These are phyloP conservation scores for Buxus sempervirens DNA, from an alignment of 164 flowering plant species.

Conservation along the genomic window DNA sequence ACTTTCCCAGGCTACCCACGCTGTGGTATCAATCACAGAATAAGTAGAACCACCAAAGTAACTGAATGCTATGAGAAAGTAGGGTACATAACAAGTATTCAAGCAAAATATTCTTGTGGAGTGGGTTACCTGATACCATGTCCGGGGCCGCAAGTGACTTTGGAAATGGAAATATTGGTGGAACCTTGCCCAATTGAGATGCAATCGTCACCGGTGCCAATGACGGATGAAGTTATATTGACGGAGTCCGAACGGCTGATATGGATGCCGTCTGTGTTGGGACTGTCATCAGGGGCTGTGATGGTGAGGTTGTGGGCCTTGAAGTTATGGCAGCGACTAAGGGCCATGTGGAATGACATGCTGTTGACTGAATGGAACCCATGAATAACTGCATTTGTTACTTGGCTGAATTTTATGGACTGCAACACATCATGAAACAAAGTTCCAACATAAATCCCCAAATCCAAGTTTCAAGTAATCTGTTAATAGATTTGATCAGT, in stretches of 20 bases:
- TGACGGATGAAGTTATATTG: constrained; percentile 18
- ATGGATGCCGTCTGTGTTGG: constrained; percentile 56
- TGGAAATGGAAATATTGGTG: constrained; percentile 23
- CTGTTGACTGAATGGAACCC: constrained; percentile 33
- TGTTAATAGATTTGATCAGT: no score
- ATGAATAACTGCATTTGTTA: constrained; percentile 26
- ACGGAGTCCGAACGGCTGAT: constrained; percentile 31
- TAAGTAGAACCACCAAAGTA: no score
- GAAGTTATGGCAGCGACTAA: constrained; percentile 19
- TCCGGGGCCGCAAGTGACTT: constrained; percentile 46
- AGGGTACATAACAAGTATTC: no score
- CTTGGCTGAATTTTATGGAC: constrained; percentile 31
- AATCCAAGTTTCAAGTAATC: no score
- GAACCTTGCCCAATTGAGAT: constrained; percentile 36
- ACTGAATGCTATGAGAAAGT: no score
- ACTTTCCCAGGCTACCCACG: constrained; percentile 23
- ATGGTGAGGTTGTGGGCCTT: constrained; percentile 18
- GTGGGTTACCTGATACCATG: constrained; percentile 58
- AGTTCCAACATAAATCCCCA: neutral
- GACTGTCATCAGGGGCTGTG: constrained; percentile 45
- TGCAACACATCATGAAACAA: constrained; percentile 17
- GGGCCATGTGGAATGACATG: constrained; percentile 38
- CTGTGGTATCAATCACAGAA: neutral
- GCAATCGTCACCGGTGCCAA: constrained; percentile 54
- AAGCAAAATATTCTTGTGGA: no score